These are phyloP conservation scores for Ustilago bromivora DNA, from an alignment of 1,284 basidiomycete species.

Conservation along the genomic window DNA sequence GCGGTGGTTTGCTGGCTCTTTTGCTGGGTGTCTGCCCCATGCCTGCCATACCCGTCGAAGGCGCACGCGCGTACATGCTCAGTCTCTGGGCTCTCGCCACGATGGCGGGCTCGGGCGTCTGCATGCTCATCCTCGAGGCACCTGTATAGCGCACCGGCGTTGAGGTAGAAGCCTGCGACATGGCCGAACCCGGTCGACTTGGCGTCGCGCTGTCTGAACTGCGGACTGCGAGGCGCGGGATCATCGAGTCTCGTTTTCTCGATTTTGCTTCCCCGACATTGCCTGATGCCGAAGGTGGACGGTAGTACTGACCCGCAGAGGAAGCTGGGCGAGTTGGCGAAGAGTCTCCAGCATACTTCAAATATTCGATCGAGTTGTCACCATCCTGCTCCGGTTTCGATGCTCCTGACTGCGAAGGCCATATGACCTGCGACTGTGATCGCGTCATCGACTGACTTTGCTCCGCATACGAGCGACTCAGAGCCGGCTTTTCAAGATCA, in stretches of 20 bases:
- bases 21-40: constrained; percentile 23
- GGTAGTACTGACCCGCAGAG: constrained; percentile 56
- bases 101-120: constrained; percentile 64
- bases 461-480: neutral
- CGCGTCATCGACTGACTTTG: constrained; percentile 35
- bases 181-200: constrained; percentile 54
- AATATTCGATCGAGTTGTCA: constrained; percentile 42
- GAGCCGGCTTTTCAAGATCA: constrained; percentile 22
- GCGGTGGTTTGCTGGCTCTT: constrained; percentile 61
- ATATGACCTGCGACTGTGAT: constrained; percentile 38
- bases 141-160: constrained; percentile 48
- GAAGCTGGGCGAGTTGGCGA: constrained; percentile 37
- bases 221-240: constrained; percentile 49
- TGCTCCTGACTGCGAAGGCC: constrained; percentile 18
- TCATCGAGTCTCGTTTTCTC: constrained; percentile 52
- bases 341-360: constrained; percentile 18
- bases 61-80: constrained; percentile 55
- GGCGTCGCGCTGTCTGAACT: constrained; percentile 21
- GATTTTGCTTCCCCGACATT: constrained; percentile 39
- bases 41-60: constrained; percentile 43
- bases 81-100: constrained; percentile 58
- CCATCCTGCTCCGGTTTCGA: constrained; percentile 3
- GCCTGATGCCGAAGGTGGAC: constrained; percentile 52
- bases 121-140: constrained; percentile 56
- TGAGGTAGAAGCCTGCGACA: constrained; percentile 50